phyloP scores from a whole-genome alignment of 2,329 filamentous ascomycete species.

The Sphaceloma murrayae region DNA sequence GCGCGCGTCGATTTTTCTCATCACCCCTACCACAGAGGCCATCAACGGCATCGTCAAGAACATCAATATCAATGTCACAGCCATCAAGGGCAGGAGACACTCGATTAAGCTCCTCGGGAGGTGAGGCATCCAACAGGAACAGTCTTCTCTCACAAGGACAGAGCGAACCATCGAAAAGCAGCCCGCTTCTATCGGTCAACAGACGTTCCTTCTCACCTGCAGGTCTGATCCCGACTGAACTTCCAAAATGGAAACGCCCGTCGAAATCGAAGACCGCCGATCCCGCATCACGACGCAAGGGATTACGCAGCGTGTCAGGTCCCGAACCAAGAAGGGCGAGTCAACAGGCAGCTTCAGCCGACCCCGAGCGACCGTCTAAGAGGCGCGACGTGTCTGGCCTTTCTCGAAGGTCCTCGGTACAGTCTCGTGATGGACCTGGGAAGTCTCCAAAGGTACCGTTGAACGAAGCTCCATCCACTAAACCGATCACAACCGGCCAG shows the following conservation, averaged over 20 bases:
- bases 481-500: background rate
- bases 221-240: slow-evolving; percentile 34
- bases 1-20: slow-evolving; percentile 9
- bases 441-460: slow-evolving; percentile 6
- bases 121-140: slow-evolving; percentile 5
- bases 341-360: slow-evolving; percentile 28
- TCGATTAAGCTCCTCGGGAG: background rate
- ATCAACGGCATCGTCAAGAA: slow-evolving; percentile 11
- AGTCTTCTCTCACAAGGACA: slow-evolving; percentile 7
- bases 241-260: slow-evolving; percentile 32
- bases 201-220: slow-evolving; percentile 44
- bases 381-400: slow-evolving; percentile 31
- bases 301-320: slow-evolving; percentile 24
- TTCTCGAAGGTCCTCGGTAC: slow-evolving; percentile 6
- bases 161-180: slow-evolving; percentile 5
- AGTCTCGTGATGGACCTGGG: slow-evolving; percentile 5
- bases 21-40: slow-evolving; percentile 13
- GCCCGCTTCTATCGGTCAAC: slow-evolving; percentile 23
- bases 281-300: slow-evolving; percentile 25
- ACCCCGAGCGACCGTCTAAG: slow-evolving; percentile 28
- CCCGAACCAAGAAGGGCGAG: slow-evolving; percentile 32
- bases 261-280: slow-evolving; percentile 30
- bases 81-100: slow-evolving; percentile 1
- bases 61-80: slow-evolving; percentile 8
- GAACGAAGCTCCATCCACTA: background rate